Conservation (phyloP, 2,329 filamentous ascomycete species). For the Xylaria sp. region DNA sequence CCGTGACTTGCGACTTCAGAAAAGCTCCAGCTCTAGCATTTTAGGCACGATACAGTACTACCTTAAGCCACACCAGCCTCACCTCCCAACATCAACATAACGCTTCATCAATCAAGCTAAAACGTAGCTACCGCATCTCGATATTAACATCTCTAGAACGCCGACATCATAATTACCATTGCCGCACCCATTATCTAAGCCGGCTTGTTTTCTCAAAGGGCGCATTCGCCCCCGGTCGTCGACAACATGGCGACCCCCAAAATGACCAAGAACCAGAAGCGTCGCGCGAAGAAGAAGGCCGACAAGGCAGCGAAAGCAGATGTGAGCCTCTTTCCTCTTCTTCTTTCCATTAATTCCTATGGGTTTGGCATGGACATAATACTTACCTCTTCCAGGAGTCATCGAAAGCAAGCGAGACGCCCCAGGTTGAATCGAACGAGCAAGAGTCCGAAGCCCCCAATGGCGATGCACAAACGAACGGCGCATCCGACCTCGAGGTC, state of each 20-base stretch:
- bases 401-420: constrained; percentile 45
- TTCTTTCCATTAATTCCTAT: not conserved
- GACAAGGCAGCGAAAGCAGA: constrained; percentile 76
- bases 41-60: too few relatives aligned
- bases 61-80: constrained; percentile 8
- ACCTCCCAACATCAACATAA: not conserved
- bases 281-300: constrained; percentile 94
- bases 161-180: not conserved
- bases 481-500: constrained; percentile 54
- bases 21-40: not conserved
- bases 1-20: not conserved
- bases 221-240: constrained; percentile 34
- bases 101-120: not conserved
- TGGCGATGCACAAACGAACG: constrained; percentile 46
- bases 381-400: constrained; percentile 40
- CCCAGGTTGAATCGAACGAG: constrained; percentile 51
- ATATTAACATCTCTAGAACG: too few relatives aligned
- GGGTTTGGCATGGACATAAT: not conserved
- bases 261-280: constrained; percentile 93
- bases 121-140: not conserved
- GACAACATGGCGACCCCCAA: constrained; percentile 72
- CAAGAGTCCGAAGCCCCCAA: constrained; percentile 45
- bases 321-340: constrained; percentile 52
- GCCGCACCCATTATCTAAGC: not conserved
- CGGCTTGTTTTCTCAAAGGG: constrained; percentile 23